Evolutionary conservation across 2,329 filamentous ascomycete genomes (phyloP).

Genomic region (Tolypocladium sp.): DNA sequence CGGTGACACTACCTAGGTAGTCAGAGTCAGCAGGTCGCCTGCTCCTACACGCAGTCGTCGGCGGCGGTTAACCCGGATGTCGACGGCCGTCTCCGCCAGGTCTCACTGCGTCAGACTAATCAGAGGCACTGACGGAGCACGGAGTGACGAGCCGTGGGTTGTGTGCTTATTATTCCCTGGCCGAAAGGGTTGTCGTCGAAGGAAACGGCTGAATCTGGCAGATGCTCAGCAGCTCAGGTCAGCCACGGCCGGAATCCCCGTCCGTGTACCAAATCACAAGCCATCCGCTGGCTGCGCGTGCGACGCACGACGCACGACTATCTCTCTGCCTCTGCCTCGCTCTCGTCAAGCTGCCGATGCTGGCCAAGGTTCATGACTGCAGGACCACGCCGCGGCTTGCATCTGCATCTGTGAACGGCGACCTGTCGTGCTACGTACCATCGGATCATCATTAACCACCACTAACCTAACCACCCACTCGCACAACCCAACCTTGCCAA

Average conservation of each 20-base stretch:
- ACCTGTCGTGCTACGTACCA: conserved; percentile 1
- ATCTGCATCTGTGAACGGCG: neutral
- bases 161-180: neutral
- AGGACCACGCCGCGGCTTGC: neutral
- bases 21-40: neutral
- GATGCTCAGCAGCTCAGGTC: neutral
- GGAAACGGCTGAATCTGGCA: neutral
- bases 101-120: neutral
- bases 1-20: neutral
- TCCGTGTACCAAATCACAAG: neutral
- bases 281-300: neutral
- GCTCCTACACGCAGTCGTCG: neutral
- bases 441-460: neutral
- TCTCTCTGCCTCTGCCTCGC: neutral
- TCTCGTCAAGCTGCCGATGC: neutral
- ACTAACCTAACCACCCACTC: neutral
- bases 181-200: neutral
- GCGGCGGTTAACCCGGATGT: neutral
- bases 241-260: neutral
- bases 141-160: neutral
- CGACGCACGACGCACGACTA: neutral
- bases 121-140: neutral
- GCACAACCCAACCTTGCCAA: neutral
- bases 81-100: neutral
- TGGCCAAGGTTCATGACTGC: neutral